Evolutionary conservation across 768 basidiomycete species (phyloP), one percentile per base, ranked within the genome.

Genomic region (Pulveroboletus sp.): DNA sequence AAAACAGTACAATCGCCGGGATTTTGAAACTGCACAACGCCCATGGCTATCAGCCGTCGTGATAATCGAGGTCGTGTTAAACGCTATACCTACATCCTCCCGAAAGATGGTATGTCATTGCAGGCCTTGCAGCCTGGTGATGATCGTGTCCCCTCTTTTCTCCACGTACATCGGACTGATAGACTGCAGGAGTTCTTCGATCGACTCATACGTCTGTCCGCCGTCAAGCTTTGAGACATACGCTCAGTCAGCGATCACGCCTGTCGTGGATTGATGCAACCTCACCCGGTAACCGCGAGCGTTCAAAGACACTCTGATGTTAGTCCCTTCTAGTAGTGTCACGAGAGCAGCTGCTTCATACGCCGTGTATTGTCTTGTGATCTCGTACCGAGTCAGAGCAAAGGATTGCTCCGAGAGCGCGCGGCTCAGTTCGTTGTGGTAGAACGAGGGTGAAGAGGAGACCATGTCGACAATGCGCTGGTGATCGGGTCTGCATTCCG

Each of bases 401-500:
- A 79, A 82, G 5, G 74, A 67, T 53, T 86, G 81, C 57, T 86
- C 84, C 30, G 65, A 65, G 32, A 88, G 72, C 24, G 80, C 77
- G 21, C 72, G 69, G 18, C 66, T 67, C 17, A 88, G 71, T 62
- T 88, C 85, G 48, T 70, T 62, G 49, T 71, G 59, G 57, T 61
- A 64, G 59, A 73, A 72, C 21, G 62, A 49, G 26, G 61, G 35
- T 1, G 55, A 24, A 10, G 56, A 37, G 8, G 58, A 56, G 27
- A 39, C 3, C 64, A 68, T 68, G 38, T 49, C 46, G 30, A 47
- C 24, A 26, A 50, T 32, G 17, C 1, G 5, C 39, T 31, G 48
- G 26, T n/a, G 50, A 43, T 46, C 46, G 51, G 33, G 52, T 49
- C 51, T 49, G 47, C 68, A 58, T 68, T 40, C 40, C n/a, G 45